Conservation (phyloP, 2,329 filamentous ascomycete genomes). For the Colletotrichum sp. region DNA sequence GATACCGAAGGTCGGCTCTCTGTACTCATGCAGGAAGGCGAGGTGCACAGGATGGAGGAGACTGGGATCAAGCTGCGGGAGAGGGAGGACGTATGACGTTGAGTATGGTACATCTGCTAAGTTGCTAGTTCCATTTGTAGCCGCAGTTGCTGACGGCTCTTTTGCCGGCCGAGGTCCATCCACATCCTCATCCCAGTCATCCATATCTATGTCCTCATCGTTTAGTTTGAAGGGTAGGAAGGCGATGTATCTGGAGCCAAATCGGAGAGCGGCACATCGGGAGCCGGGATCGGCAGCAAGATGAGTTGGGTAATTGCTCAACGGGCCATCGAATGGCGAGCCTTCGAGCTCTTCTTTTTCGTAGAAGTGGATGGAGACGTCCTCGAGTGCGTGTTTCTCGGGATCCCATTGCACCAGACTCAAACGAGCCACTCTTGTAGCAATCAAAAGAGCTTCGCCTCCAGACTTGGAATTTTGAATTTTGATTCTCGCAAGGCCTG, state of each 20-base stretch:
- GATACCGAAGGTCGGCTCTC: conserved; percentile 96
- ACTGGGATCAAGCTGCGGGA: conserved; percentile 86
- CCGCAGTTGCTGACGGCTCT: conserved; percentile 33
- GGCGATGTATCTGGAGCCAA: conserved; percentile 85
- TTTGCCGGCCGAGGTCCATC: conserved; percentile 70
- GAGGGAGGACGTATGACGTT: conserved; percentile 89
- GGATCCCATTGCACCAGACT: conserved; percentile 95
- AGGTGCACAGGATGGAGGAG: conserved; percentile 90
- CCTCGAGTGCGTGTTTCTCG: conserved; percentile 77
- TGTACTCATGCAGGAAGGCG: conserved; percentile 93
- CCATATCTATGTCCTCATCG: conserved; percentile 89
- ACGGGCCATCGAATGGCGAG: conserved; percentile 79
- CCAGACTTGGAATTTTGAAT: conserved; percentile 75
- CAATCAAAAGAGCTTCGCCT: conserved; percentile 82
- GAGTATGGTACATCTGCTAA: conserved; percentile 74
- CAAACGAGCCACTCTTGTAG: conserved; percentile 90
- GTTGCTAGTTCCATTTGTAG: conserved; percentile 39
- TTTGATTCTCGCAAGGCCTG: conserved; percentile 80
- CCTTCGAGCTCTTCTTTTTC: conserved; percentile 89
- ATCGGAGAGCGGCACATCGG: conserved; percentile 93
- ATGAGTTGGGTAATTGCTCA: conserved; percentile 79
- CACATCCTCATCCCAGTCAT: conserved; percentile 85
- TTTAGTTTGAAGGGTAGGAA: conserved; percentile 90
- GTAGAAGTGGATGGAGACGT: conserved; percentile 96
- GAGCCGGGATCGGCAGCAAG: conserved; percentile 89